A percentile compares a stretch with the other conserved stretches of the same genome.
Conservation (phyloP, 345 rosid genomes). For the Syzygium grande region DNA sequence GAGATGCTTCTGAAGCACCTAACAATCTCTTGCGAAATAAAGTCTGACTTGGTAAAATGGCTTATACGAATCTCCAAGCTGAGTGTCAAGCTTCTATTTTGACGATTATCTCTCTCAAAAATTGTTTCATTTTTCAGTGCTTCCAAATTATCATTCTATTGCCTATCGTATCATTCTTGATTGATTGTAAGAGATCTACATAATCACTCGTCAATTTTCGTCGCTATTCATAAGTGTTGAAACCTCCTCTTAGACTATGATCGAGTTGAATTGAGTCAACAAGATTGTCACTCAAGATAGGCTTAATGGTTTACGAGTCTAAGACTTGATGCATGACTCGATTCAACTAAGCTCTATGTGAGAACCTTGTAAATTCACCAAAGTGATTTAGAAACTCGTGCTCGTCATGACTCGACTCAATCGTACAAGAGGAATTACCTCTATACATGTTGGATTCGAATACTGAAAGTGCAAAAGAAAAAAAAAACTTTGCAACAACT, state of each 20-base stretch:
- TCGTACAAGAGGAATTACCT: too few species aligned
- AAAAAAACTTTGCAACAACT: too few species aligned
- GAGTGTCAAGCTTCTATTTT: neutral
- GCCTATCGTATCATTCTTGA: neutral
- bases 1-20: neutral
- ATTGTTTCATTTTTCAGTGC: neutral
- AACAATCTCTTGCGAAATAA: neutral
- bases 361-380: too few species aligned
- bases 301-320: too few species aligned
- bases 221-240: neutral
- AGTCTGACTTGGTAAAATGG: neutral
- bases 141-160: neutral
- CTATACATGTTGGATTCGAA: too few species aligned
- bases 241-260: neutral
- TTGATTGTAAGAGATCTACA: neutral
- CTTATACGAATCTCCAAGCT: neutral
- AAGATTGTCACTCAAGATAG: too few species aligned
- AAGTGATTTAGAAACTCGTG: too few species aligned
- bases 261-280: too few species aligned
- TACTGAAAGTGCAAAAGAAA: too few species aligned
- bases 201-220: neutral
- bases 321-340: too few species aligned
- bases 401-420: too few species aligned
- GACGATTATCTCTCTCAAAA: neutral
- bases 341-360: too few species aligned